These are phyloP conservation scores for Neofusicoccum ribis DNA, from an alignment of 2,329 filamentous ascomycete species.

Conservation along the genomic window DNA sequence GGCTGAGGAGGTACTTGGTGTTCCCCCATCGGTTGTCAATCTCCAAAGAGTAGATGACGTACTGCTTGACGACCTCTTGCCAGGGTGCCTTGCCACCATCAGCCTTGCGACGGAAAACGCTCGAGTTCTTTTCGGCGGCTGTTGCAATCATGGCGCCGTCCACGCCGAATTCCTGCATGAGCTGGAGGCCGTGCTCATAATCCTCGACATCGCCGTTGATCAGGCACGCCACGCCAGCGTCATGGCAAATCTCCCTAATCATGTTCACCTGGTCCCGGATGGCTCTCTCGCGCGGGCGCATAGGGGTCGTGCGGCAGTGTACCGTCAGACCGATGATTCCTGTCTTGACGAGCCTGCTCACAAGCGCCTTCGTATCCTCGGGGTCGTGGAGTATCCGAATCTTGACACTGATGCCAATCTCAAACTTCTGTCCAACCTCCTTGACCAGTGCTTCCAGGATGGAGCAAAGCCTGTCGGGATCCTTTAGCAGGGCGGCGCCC, in stretches of 20 bases:
- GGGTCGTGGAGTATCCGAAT: constrained; percentile 82
- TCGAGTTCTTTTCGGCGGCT: constrained; percentile 85
- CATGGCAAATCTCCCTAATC: constrained; percentile 76
- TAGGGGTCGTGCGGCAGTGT: constrained; percentile 93
- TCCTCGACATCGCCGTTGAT: constrained; percentile 92
- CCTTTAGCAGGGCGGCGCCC: constrained; percentile 86
- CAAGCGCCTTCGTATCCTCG: constrained; percentile 73
- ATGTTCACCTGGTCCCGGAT: constrained; percentile 84
- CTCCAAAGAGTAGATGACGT: constrained; percentile 70
- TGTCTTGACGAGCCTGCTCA: constrained; percentile 75
- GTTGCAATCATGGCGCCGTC: constrained; percentile 98
- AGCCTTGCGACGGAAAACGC: constrained; percentile 71
- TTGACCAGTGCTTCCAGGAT: constrained; percentile 83
- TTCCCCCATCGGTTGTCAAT: constrained; percentile 87
- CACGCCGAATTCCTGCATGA: constrained; percentile 78
- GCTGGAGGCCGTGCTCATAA: constrained; percentile 67
- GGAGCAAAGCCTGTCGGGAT: constrained; percentile 77
- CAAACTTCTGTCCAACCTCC: constrained; percentile 72
- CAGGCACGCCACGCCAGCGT: constrained; percentile 84
- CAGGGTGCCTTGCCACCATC: constrained; percentile 73
- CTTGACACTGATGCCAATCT: constrained; percentile 96
- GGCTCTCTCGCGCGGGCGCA: constrained; percentile 86
- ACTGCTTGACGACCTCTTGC: constrained; percentile 74
- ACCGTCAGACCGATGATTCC: constrained; percentile 91
- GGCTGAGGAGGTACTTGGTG: constrained; percentile 85